Evolutionary conservation across 1,284 basidiomycete species (phyloP), one percentile per base, ranked within the genome.

Genomic region (Cryptococcus deneoformans): DNA sequence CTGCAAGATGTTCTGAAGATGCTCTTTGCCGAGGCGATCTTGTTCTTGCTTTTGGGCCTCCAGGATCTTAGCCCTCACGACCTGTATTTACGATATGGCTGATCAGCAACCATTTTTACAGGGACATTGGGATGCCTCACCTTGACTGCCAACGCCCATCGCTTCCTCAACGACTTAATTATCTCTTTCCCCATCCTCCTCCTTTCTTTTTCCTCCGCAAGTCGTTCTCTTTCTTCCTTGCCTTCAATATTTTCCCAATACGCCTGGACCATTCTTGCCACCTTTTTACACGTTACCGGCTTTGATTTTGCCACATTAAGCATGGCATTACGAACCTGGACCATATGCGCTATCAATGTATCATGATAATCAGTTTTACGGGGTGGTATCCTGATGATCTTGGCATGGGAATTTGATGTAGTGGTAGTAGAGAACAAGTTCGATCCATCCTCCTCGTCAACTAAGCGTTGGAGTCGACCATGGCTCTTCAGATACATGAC

Each of bases 131-230:
- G 51, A 45, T 38, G 44, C 6, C 89, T 73, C 71, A 92, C 91
- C 67, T 88, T 87, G 50, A 93, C 86, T 2, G 90, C 94, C 64
- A 92, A 85, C 70, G 87, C 89, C 94, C 94, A 98, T 66, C 92
- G 63, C 50, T 70, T 72, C 46, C 70, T 67, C 16, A 78, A 44
- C 9, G 62, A 88, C 38, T 82, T 84, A 34, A 85, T 80, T 20
- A 97, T 86, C 67, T 88, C 81, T 75, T 88, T 90, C 24, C 89
- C 89, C 50, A 91, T 67, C 2, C 80, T 81, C 56, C 85, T 83
- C 63, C 89, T 62, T 43, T 87, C 82, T 68, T 83, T 84, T 78
- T 91, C 88, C 65, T 89, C 87, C 53, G 83, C 84, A 37, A 80
- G 77, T 57, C 79, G 82, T 49, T 83, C 82, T 67, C 82, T 84